Conservation (phyloP, 352 stramenopile genomes). For the Phytophthora citricola region DNA sequence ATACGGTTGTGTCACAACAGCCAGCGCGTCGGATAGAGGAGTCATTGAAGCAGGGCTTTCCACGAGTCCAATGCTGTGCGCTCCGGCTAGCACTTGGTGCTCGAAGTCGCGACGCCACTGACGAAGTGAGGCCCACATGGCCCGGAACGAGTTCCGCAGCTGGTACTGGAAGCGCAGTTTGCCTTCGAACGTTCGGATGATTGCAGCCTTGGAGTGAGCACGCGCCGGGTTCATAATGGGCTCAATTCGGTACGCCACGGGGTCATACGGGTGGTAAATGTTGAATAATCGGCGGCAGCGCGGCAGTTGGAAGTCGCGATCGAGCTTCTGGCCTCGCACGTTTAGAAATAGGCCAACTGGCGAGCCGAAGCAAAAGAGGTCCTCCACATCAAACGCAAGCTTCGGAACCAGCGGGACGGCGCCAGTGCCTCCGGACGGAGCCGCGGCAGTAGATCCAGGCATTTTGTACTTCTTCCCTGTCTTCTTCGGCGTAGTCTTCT, state of each 20-base stretch:
- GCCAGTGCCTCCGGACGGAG: conserved; percentile 11
- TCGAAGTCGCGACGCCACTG: conserved; percentile 84
- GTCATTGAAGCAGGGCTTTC: conserved; percentile 48
- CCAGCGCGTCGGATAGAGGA: conserved; percentile 42
- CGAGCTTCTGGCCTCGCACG: conserved; percentile 87
- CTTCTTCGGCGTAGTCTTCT: conserved; percentile 34
- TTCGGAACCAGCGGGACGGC: conserved; percentile 51
- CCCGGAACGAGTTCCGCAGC: conserved; percentile 81
- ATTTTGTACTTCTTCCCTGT: conserved; percentile 25
- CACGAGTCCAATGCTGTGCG: conserved; percentile 77
- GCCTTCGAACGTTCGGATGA: conserved; percentile 87
- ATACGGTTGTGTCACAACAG: conserved; percentile 33
- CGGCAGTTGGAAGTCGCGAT: conserved; percentile 72
- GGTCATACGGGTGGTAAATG: conserved; percentile 96
- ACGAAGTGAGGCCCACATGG: conserved; percentile 79
- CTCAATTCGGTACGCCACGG: conserved; percentile 96
- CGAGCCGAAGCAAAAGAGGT: conserved; percentile 92
- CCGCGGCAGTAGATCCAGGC: conserved; percentile 15
- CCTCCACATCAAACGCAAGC: conserved; percentile 82
- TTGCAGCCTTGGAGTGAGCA: conserved; percentile 82
- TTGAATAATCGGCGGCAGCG: conserved; percentile 92
- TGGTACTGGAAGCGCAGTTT: conserved; percentile 89
- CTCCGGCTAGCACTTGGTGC: conserved; percentile 68
- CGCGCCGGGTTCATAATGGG: conserved; percentile 88
- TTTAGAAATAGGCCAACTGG: conserved; percentile 93